Percentiles rank a stretch among this genome's conserved stretches.
Evolutionary conservation across 164 flowering plant genomes (phyloP).

Genomic region (Vitis rupestris): DNA sequence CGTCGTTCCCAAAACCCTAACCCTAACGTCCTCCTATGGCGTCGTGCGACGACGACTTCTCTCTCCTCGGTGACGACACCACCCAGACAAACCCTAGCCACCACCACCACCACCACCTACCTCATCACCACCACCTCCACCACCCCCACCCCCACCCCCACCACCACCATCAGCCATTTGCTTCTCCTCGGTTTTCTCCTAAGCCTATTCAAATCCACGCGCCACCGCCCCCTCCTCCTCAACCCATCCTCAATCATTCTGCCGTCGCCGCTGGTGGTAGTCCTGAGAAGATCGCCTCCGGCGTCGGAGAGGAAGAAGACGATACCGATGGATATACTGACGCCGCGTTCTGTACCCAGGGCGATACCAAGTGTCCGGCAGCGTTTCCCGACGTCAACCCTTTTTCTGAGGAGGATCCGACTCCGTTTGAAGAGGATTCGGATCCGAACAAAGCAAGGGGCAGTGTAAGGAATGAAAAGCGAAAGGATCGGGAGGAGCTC

Average conservation of each 20-base stretch:
- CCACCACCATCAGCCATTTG: conserved; percentile 31
- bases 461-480: conserved; percentile 33
- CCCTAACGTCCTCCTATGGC: conserved; percentile 49
- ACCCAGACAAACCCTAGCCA: conserved; percentile 23
- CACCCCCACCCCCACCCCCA: conserved; percentile 26
- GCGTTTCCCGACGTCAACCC: conserved; percentile 30
- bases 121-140: conserved; percentile 14
- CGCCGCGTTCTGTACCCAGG: conserved; percentile 34
- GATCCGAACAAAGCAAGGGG: conserved; percentile 28
- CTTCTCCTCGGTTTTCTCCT: conserved; percentile 12
- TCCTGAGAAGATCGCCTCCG: conserved; percentile 21
- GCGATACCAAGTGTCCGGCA: conserved; percentile 20
- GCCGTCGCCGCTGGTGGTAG: conserved; percentile 4
- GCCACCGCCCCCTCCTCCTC: conserved; percentile 15
- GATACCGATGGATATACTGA: conserved; percentile 31
- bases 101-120: conserved; percentile 16
- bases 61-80: conserved; percentile 49
- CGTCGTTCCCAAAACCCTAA: conserved; percentile 39
- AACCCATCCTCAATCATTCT: conserved; percentile 2
- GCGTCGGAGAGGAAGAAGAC: conserved; percentile 23
- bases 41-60: conserved; percentile 65
- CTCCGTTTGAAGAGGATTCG: conserved; percentile 38
- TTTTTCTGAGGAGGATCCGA: conserved; percentile 32
- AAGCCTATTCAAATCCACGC: conserved; percentile 21
- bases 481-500: conserved; percentile 57